Conservation (phyloP, 305 asterid species). For the Plantago coronopus region DNA sequence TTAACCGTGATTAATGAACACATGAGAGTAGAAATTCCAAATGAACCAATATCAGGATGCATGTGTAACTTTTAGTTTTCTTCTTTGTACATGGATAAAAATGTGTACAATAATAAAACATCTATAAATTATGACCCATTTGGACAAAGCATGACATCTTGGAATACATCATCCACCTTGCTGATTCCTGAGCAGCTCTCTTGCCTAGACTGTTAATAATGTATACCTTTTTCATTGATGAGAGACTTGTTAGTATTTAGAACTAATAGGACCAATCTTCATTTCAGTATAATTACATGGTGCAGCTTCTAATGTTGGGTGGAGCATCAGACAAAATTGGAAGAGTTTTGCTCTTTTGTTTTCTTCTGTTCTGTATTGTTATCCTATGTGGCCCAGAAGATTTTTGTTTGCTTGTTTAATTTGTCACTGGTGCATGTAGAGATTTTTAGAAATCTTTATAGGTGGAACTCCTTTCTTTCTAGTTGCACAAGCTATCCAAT, state of each 20-base stretch:
- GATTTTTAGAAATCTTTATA: conserved; percentile 20
- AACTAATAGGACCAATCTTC: conserved; percentile 6
- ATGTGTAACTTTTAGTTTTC: too few relatives aligned
- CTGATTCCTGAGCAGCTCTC: conserved; percentile 21
- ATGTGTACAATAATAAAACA: conserved; percentile 11
- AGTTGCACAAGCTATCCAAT: conserved; percentile 16
- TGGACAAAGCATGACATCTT: conserved; percentile 12
- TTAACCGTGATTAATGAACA: too few relatives aligned
- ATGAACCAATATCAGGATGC: too few relatives aligned
- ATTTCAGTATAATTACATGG: conserved; percentile 20
- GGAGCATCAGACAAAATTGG: conserved; percentile 32
- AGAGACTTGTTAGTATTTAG: conserved; percentile 19
- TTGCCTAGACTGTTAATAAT: conserved; percentile 16
- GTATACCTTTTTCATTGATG: conserved; percentile 10
- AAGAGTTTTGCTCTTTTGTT: conserved; percentile 47
- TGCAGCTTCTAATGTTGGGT: conserved; percentile 43
- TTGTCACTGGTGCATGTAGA: conserved; percentile 38
- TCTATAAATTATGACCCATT: conserved; percentile 17
- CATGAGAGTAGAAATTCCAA: too few relatives aligned
- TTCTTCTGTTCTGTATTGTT: conserved; percentile 49
- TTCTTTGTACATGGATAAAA: too few relatives aligned
- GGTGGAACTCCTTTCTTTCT: conserved; percentile 17
- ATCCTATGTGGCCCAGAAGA: conserved; percentile 54
- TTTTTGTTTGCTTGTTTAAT: conserved; percentile 50
- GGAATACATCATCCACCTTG: conserved; percentile 14